Percentiles rank a stretch among this genome's conserved stretches.
These are phyloP conservation scores for Globisporangium nodosum DNA, from an alignment of 352 stramenopile genomes.

Conservation along the genomic window DNA sequence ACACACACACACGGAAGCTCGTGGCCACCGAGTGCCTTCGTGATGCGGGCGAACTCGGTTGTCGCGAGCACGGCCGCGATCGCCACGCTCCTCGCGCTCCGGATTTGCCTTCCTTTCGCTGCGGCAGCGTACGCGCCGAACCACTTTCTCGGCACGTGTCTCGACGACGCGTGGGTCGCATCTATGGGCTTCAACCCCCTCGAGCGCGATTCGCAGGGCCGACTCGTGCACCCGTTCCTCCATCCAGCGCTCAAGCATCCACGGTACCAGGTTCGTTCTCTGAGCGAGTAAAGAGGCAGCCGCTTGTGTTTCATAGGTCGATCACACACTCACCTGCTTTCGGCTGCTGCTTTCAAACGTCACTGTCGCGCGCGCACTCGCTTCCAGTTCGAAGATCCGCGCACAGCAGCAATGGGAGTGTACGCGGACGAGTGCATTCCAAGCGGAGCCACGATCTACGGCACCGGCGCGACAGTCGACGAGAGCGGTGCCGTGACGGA, in stretches of 20 bases:
- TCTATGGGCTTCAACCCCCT: slow-evolving; percentile 16
- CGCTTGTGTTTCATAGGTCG: no score
- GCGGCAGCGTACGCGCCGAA: slow-evolving; percentile 17
- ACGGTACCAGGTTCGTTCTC: slow-evolving; percentile 22
- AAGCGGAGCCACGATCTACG: background rate
- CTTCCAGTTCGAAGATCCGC: slow-evolving; percentile 1
- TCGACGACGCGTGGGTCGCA: slow-evolving; percentile 28
- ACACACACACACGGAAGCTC: no score
- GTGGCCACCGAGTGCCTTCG: no score
- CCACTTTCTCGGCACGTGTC: slow-evolving; percentile 42
- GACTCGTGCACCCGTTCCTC: slow-evolving; percentile 35
- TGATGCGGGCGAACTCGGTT: no score
- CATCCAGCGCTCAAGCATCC: slow-evolving; percentile 24
- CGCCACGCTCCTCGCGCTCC: no score
- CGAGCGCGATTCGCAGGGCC: slow-evolving; percentile 20
- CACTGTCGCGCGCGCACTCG: slow-evolving; percentile 7
- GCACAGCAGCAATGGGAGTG: background rate
- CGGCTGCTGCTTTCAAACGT: no score
- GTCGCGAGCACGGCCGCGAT: no score
- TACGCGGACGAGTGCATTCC: slow-evolving; percentile 9
- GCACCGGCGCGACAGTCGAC: background rate
- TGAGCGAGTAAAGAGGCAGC: no score
- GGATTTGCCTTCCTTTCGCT: no score
- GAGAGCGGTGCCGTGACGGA: background rate
- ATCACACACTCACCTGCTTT: background rate